phyloP scores from a whole-genome alignment of 345 rosid genomes.

The Salix caprea region DNA sequence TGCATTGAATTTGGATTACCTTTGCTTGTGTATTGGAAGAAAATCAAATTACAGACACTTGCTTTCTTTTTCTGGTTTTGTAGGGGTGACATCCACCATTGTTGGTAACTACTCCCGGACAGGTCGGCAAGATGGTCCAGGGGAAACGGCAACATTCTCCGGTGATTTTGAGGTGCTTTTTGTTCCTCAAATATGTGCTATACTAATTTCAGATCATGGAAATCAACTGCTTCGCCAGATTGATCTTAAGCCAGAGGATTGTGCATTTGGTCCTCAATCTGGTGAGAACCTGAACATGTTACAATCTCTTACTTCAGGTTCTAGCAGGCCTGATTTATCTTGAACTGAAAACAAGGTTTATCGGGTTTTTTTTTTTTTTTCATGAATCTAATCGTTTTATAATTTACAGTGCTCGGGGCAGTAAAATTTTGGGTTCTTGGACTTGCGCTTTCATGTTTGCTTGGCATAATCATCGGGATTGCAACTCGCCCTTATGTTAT shows the following conservation, averaged over 20 bases:
- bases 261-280: constrained; percentile 42
- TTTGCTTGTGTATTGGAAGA: neutral
- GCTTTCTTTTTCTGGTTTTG: neutral
- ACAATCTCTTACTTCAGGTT: neutral
- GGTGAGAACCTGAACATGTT: constrained; percentile 22
- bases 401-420: constrained; percentile 31
- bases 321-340: neutral
- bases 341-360: neutral
- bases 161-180: constrained; percentile 50
- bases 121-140: constrained; percentile 58
- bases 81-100: constrained; percentile 59
- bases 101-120: constrained; percentile 47
- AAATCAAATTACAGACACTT: neutral
- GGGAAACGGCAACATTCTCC: constrained; percentile 68
- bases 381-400: neutral
- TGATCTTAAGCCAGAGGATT: constrained; percentile 58
- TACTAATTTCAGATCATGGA: constrained; percentile 64
- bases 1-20: neutral
- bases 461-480: constrained; percentile 38
- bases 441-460: constrained; percentile 34
- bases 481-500: constrained; percentile 28
- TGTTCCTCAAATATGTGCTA: constrained; percentile 47
- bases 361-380: neutral
- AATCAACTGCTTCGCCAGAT: constrained; percentile 52
- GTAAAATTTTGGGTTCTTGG: constrained; percentile 36